phyloP scores from a whole-genome alignment of 768 basidiomycete species.

The Lactifluus echinatus region DNA sequence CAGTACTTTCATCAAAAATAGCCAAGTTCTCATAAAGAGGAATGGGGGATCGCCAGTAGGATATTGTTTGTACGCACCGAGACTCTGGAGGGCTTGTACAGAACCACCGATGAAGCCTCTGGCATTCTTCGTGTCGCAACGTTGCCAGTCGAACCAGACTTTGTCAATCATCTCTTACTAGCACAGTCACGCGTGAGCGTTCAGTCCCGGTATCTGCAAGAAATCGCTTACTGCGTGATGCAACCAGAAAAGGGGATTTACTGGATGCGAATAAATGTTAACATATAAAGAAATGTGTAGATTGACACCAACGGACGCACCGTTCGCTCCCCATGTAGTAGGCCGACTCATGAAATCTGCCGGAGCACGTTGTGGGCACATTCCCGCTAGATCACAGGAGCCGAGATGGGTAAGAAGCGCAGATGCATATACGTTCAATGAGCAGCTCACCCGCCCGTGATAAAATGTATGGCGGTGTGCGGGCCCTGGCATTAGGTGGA shows the following conservation, averaged over 20 bases:
- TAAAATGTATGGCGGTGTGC: constrained; percentile 28
- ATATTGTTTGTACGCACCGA: constrained; percentile 22
- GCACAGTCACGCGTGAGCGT: neutral
- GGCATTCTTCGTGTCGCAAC: constrained; percentile 22
- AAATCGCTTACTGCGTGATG: constrained; percentile 28
- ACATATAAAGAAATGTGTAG: too few relatives aligned
- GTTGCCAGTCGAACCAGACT: constrained; percentile 33
- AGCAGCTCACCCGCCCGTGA: constrained; percentile 27
- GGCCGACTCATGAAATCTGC: constrained; percentile 22
- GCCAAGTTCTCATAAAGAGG: constrained; percentile 18
- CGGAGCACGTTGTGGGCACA: constrained; percentile 25
- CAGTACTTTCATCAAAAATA: too few relatives aligned
- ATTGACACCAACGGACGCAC: constrained; percentile 10
- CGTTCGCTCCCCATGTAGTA: constrained; percentile 29
- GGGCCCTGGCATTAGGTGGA: constrained; percentile 24
- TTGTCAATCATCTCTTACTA: constrained; percentile 31
- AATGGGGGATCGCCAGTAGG: constrained; percentile 24
- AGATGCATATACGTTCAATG: neutral
- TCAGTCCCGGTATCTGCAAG: neutral
- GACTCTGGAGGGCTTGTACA: constrained; percentile 24
- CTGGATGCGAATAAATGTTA: neutral
- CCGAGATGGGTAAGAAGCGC: neutral
- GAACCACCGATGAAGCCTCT: constrained; percentile 28
- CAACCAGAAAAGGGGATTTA: constrained; percentile 31
- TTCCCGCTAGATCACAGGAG: constrained; percentile 26